Conservation (phyloP, 2,329 filamentous ascomycete genomes). For the Fusarium tjaetaba region DNA sequence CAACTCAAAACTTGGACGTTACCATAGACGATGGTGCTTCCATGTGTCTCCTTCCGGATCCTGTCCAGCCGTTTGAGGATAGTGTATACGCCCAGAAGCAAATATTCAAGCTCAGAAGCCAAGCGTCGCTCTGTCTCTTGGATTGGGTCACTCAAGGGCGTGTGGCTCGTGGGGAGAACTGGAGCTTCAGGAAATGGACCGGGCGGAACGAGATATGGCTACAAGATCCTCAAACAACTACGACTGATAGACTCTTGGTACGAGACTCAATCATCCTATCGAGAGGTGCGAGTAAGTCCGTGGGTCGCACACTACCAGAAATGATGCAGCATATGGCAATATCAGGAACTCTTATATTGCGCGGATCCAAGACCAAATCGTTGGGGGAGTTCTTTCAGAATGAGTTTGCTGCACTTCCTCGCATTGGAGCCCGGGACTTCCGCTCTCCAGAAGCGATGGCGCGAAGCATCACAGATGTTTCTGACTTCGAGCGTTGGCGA, state of each 20-base stretch:
- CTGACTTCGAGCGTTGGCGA: conserved; percentile 64
- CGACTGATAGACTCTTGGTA: conserved; percentile 72
- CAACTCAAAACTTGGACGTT: conserved; percentile 66
- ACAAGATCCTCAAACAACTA: conserved; percentile 44
- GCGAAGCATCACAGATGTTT: conserved; percentile 48
- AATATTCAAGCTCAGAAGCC: conserved; percentile 71
- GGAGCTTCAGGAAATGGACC: conserved; percentile 82
- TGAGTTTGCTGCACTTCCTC: conserved; percentile 80
- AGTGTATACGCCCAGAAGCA: conserved; percentile 89
- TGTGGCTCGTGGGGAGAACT: conserved; percentile 85
- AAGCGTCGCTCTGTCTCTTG: conserved; percentile 77
- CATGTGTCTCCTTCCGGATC: conserved; percentile 83
- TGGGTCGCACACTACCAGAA: conserved; percentile 57
- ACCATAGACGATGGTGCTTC: conserved; percentile 61
- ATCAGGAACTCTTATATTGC: conserved; percentile 85
- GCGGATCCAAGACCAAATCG: conserved; percentile 73
- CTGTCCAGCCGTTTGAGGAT: conserved; percentile 87
- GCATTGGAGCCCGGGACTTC: conserved; percentile 87
- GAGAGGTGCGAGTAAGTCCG: conserved; percentile 55
- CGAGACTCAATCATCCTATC: conserved; percentile 85
- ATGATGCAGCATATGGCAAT: conserved; percentile 81
- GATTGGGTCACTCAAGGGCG: conserved; percentile 97
- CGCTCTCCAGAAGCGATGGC: conserved; percentile 61
- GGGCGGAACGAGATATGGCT: conserved; percentile 90
- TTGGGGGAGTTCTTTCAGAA: conserved; percentile 79